Conservation (phyloP, 106 monocot species). For the Dendrobium nobile region DNA sequence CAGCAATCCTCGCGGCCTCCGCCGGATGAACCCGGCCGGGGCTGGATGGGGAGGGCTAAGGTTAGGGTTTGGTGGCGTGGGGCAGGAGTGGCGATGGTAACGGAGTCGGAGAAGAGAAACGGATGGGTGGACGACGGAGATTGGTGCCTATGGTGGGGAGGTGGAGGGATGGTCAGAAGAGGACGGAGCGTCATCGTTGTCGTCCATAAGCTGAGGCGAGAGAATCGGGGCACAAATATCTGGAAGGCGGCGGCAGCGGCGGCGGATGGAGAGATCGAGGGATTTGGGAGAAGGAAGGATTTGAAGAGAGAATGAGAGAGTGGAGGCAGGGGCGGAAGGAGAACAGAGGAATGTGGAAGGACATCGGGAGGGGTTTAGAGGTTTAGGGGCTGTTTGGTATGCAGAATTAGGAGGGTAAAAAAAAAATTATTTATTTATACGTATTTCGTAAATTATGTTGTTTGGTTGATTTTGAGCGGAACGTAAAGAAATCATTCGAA, state of each 20-base stretch:
- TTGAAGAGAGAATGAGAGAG: background rate
- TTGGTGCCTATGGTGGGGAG: background rate
- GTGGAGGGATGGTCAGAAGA: slow-evolving; percentile 1
- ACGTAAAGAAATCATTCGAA: too few species aligned
- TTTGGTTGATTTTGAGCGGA: too few species aligned
- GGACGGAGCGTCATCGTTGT: slow-evolving; percentile 10
- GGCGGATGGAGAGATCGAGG: background rate
- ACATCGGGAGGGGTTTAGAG: background rate
- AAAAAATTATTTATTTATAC: too few species aligned
- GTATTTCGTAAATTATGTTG: too few species aligned
- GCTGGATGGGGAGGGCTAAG: slow-evolving; percentile 43
- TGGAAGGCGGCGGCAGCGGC: too few species aligned
- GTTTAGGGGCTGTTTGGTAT: too few species aligned
- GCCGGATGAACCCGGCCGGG: background rate
- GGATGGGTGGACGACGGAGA: background rate
- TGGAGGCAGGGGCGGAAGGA: background rate
- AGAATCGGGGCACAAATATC: background rate
- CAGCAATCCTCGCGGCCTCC: slow-evolving; percentile 45
- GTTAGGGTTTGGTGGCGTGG: slow-evolving; percentile 25
- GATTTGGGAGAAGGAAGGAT: background rate
- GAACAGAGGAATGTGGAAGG: background rate
- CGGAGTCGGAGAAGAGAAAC: background rate
- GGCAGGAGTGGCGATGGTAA: slow-evolving; percentile 13
- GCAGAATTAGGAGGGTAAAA: too few species aligned
- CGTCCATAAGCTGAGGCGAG: slow-evolving; percentile 12